These are phyloP conservation scores for Daldinia grandis DNA, from an alignment of 495 filamentous ascomycete species.

Conservation along the genomic window DNA sequence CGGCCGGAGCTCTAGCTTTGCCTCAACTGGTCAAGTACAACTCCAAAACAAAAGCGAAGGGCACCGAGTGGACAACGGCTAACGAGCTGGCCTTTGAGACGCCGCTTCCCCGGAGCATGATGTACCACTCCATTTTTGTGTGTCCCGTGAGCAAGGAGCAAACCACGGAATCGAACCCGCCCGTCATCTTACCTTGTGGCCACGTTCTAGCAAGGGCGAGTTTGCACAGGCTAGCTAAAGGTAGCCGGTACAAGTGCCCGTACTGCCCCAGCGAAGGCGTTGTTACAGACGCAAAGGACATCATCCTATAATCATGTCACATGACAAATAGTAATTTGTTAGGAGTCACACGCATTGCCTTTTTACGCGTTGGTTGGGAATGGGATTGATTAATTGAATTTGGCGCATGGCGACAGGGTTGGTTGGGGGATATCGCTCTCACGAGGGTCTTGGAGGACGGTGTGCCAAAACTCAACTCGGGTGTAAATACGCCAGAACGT, in stretches of 20 bases:
- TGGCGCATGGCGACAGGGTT: neutral
- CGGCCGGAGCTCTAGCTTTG: slow-evolving; percentile 89
- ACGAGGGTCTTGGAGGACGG: neutral
- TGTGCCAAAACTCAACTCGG: slow-evolving; percentile 1
- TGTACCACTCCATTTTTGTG: slow-evolving; percentile 97
- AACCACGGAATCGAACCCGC: slow-evolving; percentile 89
- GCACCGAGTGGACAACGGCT: slow-evolving; percentile 91
- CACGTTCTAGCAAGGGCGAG: slow-evolving; percentile 92
- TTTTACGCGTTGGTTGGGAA: neutral
- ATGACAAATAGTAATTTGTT: neutral
- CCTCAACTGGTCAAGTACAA: slow-evolving; percentile 85
- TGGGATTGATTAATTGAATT: neutral
- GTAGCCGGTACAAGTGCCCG: slow-evolving; percentile 87
- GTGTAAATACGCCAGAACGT: neutral
- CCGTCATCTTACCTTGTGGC: slow-evolving; percentile 97
- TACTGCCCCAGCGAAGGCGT: slow-evolving; percentile 91
- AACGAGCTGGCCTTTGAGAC: slow-evolving; percentile 95
- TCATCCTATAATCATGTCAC: slow-evolving; percentile 55
- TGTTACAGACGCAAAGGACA: slow-evolving; percentile 76
- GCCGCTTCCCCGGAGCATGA: slow-evolving; percentile 81
- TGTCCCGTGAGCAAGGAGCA: slow-evolving; percentile 97
- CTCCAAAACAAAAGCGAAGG: slow-evolving; percentile 81
- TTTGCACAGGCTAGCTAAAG: slow-evolving; percentile 78
- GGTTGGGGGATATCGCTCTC: neutral
- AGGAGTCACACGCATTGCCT: neutral